Evolutionary conservation across 768 basidiomycete genomes (phyloP).

Genomic region (Lentinus brumalis): DNA sequence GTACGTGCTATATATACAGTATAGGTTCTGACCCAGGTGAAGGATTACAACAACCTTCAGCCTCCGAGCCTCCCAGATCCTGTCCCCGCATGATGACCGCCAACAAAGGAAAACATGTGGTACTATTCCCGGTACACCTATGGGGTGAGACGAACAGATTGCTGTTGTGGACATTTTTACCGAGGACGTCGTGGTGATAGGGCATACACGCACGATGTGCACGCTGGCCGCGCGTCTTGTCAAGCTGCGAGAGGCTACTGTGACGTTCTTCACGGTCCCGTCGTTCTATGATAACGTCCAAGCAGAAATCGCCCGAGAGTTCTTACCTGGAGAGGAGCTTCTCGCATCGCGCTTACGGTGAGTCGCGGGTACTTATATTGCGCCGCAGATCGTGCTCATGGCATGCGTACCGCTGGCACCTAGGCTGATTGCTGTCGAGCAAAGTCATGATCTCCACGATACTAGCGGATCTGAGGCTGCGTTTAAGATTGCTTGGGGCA

Average conservation of each 20-base stretch:
- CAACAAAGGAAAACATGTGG: neutral
- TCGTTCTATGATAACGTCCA: neutral
- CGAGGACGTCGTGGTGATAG: neutral
- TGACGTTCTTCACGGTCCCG: neutral
- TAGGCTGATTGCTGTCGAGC: neutral
- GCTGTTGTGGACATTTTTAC: too few relatives aligned
- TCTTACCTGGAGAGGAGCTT: neutral
- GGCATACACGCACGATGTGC: constrained; percentile 5
- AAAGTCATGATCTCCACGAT: constrained; percentile 4
- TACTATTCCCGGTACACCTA: neutral
- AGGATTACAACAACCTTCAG: too few relatives aligned
- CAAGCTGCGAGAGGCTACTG: neutral
- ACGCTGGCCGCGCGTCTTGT: neutral
- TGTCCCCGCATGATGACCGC: neutral
- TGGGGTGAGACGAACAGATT: neutral
- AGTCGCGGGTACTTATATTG: neutral
- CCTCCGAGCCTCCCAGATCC: too few relatives aligned
- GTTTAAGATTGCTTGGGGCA: too few relatives aligned
- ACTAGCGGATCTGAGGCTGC: neutral
- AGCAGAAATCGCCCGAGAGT: constrained; percentile 1
- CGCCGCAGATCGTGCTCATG: too few relatives aligned
- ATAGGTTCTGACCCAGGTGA: too few relatives aligned
- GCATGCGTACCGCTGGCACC: too few relatives aligned
- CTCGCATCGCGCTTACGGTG: neutral
- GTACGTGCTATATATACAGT: too few relatives aligned